phyloP scores from a whole-genome alignment of 345 rosid species.

The Eutrema japonicum region DNA sequence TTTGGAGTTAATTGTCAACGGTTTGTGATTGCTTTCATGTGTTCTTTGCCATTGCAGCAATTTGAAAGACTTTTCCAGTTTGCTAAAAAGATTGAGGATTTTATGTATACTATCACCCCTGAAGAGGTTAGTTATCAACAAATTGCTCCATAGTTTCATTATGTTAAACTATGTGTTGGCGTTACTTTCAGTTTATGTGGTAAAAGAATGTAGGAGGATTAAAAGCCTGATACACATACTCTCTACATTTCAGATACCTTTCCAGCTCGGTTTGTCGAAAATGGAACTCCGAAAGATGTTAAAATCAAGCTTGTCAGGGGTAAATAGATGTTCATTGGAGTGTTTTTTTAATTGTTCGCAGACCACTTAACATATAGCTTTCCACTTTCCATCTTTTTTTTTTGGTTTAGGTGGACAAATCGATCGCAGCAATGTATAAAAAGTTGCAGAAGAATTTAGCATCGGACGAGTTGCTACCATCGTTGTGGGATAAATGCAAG shows the following conservation, averaged over 20 bases:
- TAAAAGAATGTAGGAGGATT: background rate
- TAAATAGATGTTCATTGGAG: conserved; percentile 42
- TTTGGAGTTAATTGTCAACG: background rate
- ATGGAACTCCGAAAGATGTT: conserved; percentile 84
- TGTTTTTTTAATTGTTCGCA: background rate
- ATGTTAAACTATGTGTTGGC: background rate
- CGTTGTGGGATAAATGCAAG: conserved; percentile 99
- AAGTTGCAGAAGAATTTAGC: conserved; percentile 93
- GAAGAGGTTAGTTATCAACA: conserved; percentile 70
- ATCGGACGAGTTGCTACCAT: conserved; percentile 90
- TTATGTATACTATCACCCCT: conserved; percentile 90
- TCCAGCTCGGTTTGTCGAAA: conserved; percentile 88
- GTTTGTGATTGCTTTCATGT: conserved; percentile 20
- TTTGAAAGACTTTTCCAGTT: conserved; percentile 94
- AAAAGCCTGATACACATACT: conserved; percentile 2
- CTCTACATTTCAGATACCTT: conserved; percentile 72
- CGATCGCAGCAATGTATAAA: conserved; percentile 86
- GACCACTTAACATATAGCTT: background rate
- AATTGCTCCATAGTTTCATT: conserved; percentile 1
- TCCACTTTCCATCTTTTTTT: background rate
- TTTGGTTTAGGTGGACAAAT: conserved; percentile 75
- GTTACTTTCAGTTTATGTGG: background rate
- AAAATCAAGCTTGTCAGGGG: conserved; percentile 89
- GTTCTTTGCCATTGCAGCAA: conserved; percentile 63
- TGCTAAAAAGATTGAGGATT: conserved; percentile 87